A percentile compares a stretch with the other conserved stretches of the same genome.
phyloP scores from a whole-genome alignment of 176 grass and related monocot species.

The Thalia dealbata region DNA sequence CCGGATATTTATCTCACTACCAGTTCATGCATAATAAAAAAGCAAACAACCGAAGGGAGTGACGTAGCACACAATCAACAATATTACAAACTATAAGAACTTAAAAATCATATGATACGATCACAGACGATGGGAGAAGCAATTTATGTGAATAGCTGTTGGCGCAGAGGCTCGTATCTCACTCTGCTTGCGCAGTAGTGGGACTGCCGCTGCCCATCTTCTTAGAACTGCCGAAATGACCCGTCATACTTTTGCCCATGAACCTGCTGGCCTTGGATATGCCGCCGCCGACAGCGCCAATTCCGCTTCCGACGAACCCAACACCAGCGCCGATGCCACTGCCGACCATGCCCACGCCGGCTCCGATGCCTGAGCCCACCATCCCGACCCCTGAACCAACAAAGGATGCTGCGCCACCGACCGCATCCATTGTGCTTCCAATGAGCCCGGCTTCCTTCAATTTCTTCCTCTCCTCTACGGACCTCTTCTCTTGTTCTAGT shows the following conservation, averaged over 20 bases:
- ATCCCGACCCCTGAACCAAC: constrained; percentile 74
- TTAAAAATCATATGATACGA: neutral
- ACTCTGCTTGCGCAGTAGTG: neutral
- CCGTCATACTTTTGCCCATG: constrained; percentile 60
- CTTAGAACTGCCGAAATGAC: constrained; percentile 64
- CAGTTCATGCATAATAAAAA: too few species aligned
- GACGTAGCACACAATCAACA: neutral
- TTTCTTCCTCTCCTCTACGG: constrained; percentile 57
- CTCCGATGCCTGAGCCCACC: constrained; percentile 47
- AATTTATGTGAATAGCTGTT: neutral
- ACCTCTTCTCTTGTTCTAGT: constrained; percentile 71
- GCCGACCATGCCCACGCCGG: constrained; percentile 12
- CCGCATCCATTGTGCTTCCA: constrained; percentile 46
- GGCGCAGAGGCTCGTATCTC: neutral
- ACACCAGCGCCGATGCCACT: constrained; percentile 38
- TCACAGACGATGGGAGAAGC: neutral
- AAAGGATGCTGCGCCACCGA: constrained; percentile 44
- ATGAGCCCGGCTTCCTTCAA: constrained; percentile 51
- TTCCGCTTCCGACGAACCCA: constrained; percentile 45
- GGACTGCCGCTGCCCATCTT: constrained; percentile 29
- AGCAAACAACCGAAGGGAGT: too few species aligned
- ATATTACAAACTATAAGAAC: neutral
- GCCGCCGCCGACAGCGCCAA: constrained; percentile 59
- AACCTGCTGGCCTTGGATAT: constrained; percentile 70
- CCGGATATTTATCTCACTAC: too few species aligned